Percentiles rank a stretch among this genome's conserved stretches.
These are phyloP conservation scores for Omphalotus guepiniiformis DNA, from an alignment of 768 basidiomycete species.

Conservation along the genomic window DNA sequence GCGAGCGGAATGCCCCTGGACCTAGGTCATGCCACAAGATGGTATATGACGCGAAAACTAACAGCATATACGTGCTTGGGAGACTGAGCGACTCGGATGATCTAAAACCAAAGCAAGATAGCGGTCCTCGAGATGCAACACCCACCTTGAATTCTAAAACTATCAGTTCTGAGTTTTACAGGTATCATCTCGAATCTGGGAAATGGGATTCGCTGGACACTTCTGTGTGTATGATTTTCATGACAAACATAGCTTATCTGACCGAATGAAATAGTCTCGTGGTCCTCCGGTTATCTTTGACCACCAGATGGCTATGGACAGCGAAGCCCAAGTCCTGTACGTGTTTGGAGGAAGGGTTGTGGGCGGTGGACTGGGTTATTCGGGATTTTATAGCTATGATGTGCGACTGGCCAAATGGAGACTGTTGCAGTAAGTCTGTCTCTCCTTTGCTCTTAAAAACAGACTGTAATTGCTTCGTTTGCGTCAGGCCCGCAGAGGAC, in stretches of 20 bases:
- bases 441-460: not conserved
- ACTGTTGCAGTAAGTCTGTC: constrained; percentile 52
- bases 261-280: constrained; percentile 42
- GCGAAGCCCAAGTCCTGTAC: constrained; percentile 65
- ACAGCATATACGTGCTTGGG: constrained; percentile 71
- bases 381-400: constrained; percentile 72
- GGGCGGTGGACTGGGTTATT: constrained; percentile 56
- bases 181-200: constrained; percentile 67
- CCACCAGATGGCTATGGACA: constrained; percentile 79
- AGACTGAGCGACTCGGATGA: constrained; percentile 54
- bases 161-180: constrained; percentile 68
- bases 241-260: not conserved
- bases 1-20: constrained; percentile 62
- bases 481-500: not conserved
- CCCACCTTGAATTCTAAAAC: constrained; percentile 20
- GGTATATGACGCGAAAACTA: constrained; percentile 70
- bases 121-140: constrained; percentile 13
- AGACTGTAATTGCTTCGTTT: no score
- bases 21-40: constrained; percentile 79
- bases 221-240: constrained; percentile 38
- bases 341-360: constrained; percentile 73
- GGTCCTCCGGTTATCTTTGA: constrained; percentile 76
- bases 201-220: constrained; percentile 77
- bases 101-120: constrained; percentile 18
- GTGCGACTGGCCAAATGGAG: constrained; percentile 64